phyloP scores from a whole-genome alignment of 1,284 basidiomycete species.

The Macrocystidia cucumis region DNA sequence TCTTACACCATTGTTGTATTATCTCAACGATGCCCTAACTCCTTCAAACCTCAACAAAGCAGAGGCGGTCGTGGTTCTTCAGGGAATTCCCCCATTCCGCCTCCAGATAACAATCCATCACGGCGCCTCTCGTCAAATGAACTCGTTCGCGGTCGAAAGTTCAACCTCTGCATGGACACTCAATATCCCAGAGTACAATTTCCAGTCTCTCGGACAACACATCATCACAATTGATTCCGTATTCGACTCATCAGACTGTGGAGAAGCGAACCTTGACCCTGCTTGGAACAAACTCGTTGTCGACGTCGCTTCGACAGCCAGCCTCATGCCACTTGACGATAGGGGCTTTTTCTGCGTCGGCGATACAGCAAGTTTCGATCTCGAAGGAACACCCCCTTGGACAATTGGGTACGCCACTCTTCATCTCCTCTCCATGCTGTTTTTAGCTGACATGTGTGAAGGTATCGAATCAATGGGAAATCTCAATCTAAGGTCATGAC shows the following conservation, averaged over 20 bases:
- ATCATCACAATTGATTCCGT: slow-evolving; percentile 72
- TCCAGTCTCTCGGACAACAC: slow-evolving; percentile 77
- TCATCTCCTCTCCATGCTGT: slow-evolving; percentile 4
- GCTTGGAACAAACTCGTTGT: slow-evolving; percentile 62
- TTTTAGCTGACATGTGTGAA: slow-evolving; percentile 18
- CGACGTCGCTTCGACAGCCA: slow-evolving; percentile 92
- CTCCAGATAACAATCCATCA: slow-evolving; percentile 73
- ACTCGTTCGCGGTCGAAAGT: slow-evolving; percentile 51
- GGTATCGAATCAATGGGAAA: slow-evolving; percentile 80
- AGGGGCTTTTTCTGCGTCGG: slow-evolving; percentile 86
- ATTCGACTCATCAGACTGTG: slow-evolving; percentile 75
- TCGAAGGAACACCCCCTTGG: slow-evolving; percentile 97
- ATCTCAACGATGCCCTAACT: slow-evolving; percentile 62
- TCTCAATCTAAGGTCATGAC: slow-evolving; percentile 69
- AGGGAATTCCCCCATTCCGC: slow-evolving; percentile 86
- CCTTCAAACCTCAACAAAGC: slow-evolving; percentile 40
- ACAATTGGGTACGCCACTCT: slow-evolving; percentile 61
- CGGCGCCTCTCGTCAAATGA: slow-evolving; percentile 58
- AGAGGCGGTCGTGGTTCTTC: slow-evolving; percentile 58
- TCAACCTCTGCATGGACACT: slow-evolving; percentile 68
- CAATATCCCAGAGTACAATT: slow-evolving; percentile 63
- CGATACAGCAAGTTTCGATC: slow-evolving; percentile 84
- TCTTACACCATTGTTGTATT: slow-evolving; percentile 63
- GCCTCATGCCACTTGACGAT: slow-evolving; percentile 80
- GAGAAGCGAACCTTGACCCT: slow-evolving; percentile 62